Conservation (phyloP, 2,329 filamentous ascomycete species). For the Apiospora sp. region DNA sequence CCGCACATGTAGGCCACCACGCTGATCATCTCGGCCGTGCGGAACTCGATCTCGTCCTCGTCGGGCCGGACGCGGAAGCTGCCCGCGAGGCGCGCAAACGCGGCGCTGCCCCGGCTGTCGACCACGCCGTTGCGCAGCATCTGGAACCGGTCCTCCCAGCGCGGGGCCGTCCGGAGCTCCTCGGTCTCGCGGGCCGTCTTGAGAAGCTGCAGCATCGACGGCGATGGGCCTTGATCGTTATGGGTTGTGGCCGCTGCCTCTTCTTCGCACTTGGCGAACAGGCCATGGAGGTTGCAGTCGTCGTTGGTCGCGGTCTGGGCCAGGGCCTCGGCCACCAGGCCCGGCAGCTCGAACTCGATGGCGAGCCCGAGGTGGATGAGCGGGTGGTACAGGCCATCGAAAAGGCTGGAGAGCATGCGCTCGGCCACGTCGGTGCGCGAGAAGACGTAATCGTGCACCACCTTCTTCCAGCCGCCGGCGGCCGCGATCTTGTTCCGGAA, state of each 20-base stretch:
- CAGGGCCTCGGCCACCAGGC: slow-evolving; percentile 71
- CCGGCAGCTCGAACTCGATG: slow-evolving; percentile 72
- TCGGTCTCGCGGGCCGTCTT: no score
- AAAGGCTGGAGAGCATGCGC: slow-evolving; percentile 59
- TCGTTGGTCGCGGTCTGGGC: slow-evolving; percentile 69
- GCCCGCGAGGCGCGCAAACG: no score
- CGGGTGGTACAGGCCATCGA: slow-evolving; percentile 67
- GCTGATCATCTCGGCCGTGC: no score
- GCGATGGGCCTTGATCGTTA: no score
- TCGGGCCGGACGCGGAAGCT: no score
- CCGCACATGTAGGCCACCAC: no score
- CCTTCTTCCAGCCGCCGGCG: slow-evolving; percentile 54
- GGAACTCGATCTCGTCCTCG: no score
- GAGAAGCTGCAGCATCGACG: no score
- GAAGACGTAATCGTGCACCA: slow-evolving; percentile 69
- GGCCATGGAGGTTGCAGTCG: neutral
- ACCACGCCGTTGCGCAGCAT: no score
- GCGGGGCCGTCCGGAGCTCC: no score
- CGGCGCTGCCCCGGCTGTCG: no score
- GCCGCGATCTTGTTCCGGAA: slow-evolving; percentile 68
- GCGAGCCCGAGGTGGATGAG: slow-evolving; percentile 75
- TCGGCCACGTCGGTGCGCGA: slow-evolving; percentile 62
- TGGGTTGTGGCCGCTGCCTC: slow-evolving; percentile 24
- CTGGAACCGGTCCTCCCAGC: no score
- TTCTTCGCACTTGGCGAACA: neutral